These are phyloP conservation scores for Coemansia sp. DNA, from an alignment of 192 early-diverging fungal species.

Conservation along the genomic window DNA sequence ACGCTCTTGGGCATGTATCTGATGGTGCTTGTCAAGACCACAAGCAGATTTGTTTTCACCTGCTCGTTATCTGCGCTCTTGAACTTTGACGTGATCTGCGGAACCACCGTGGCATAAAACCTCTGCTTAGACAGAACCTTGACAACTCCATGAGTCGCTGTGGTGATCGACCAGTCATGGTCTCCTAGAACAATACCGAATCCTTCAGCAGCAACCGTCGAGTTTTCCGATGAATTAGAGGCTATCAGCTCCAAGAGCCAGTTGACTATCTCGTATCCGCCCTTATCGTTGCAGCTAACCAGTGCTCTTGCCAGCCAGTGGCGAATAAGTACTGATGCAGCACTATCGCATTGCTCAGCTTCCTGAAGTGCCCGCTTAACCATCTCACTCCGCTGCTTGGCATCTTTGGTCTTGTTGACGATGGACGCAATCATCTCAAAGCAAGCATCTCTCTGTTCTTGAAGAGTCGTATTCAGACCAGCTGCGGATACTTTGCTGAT, in stretches of 20 bases:
- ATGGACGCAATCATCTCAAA: conserved; percentile 62
- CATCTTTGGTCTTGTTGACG: conserved; percentile 64
- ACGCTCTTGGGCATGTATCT: conserved; percentile 81
- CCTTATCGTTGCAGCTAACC: conserved; percentile 41
- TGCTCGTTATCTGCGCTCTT: conserved; percentile 25
- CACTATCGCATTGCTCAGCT: neutral
- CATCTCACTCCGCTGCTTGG: conserved; percentile 36
- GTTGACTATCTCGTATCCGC: conserved; percentile 36
- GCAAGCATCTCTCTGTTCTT: conserved; percentile 53
- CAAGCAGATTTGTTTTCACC: conserved; percentile 71
- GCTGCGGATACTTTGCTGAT: conserved; percentile 42
- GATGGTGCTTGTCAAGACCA: conserved; percentile 81
- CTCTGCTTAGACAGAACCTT: conserved; percentile 81
- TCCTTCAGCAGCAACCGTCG: conserved; percentile 59
- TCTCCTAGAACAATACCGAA: conserved; percentile 78
- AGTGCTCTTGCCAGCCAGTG: conserved; percentile 49
- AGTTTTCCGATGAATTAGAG: conserved; percentile 3
- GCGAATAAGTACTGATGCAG: conserved; percentile 20
- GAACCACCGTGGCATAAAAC: conserved; percentile 79
- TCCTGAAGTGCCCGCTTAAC: conserved; percentile 6
- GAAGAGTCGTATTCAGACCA: conserved; percentile 45
- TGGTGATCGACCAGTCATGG: conserved; percentile 68
- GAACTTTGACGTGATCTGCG: conserved; percentile 63
- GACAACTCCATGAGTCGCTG: conserved; percentile 47
- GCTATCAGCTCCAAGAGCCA: conserved; percentile 37